Evolutionary conservation across 768 basidiomycete genomes (phyloP).

Genomic region (Termitomyces sp.): DNA sequence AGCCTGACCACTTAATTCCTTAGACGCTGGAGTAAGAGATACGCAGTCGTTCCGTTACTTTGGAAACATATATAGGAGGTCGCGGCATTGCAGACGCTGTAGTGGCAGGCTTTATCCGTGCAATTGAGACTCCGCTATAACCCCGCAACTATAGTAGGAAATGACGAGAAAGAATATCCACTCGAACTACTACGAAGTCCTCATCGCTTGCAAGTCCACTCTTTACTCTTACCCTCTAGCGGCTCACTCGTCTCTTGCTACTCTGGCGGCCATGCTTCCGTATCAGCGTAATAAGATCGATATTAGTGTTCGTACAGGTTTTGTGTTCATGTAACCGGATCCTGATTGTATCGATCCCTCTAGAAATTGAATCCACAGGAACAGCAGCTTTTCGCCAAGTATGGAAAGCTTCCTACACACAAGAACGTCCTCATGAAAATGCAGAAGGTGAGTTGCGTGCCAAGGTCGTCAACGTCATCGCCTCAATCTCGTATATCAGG

Average conservation of each 20-base stretch:
- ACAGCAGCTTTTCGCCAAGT: conserved; percentile 90
- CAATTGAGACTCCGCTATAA: conserved; percentile 28
- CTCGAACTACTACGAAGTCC: conserved; percentile 19
- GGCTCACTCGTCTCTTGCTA: conserved; percentile 27
- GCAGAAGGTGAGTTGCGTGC: conserved; percentile 70
- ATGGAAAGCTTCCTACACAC: conserved; percentile 91
- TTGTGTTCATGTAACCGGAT: conserved; percentile 9
- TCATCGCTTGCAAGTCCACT: conserved; percentile 16
- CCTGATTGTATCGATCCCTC: conserved; percentile 24
- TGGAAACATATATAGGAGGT: conserved; percentile 11
- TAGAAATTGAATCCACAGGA: conserved; percentile 87
- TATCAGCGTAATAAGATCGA: conserved; percentile 90
- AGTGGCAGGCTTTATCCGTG: conserved; percentile 12
- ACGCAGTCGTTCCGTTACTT: conserved; percentile 2
- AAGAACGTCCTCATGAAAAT: conserved; percentile 94
- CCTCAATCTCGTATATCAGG: conserved; percentile 45
- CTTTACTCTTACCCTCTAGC: conserved; percentile 21
- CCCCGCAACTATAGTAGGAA: conserved; percentile 24
- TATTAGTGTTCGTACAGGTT: conserved; percentile 67
- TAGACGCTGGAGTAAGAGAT: background rate
- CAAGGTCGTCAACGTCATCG: conserved; percentile 14
- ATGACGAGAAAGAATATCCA: conserved; percentile 18
- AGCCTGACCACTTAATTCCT: conserved; percentile 8
- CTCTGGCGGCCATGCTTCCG: conserved; percentile 59
- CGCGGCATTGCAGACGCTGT: background rate